Evolutionary conservation across 2,329 filamentous ascomycete species (phyloP).

Genomic region (Ophiostoma sp.): DNA sequence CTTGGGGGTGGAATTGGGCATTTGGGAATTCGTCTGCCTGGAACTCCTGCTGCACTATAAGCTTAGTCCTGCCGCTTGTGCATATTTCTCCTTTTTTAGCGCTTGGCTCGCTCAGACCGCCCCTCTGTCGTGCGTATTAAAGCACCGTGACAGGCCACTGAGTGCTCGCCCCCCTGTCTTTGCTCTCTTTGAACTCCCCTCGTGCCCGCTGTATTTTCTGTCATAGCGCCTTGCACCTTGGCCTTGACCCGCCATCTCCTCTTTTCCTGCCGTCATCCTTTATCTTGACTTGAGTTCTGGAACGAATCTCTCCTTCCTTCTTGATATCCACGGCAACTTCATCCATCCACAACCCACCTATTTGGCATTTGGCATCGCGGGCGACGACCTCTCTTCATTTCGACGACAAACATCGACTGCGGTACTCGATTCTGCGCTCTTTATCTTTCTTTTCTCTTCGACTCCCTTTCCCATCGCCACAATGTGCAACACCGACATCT

Average conservation of each 20-base stretch:
- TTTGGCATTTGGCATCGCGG: neutral
- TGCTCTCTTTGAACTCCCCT: neutral
- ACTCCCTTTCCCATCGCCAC: constrained; percentile 23
- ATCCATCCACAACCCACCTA: neutral
- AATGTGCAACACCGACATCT: constrained; percentile 63
- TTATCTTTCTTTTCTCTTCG: neutral
- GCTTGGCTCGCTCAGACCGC: neutral
- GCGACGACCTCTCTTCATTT: neutral
- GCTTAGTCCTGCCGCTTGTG: neutral
- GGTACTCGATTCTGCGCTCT: neutral
- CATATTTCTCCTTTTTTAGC: neutral
- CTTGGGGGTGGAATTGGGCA: neutral
- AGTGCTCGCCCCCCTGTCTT: neutral
- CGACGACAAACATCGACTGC: neutral
- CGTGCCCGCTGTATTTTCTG: neutral
- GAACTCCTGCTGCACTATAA: neutral
- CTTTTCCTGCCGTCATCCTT: constrained; percentile 13
- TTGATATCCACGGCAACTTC: neutral
- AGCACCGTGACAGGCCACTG: neutral
- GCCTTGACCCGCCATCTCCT: constrained; percentile 2
- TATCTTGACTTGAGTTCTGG: neutral
- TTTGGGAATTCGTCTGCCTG: constrained; percentile 13
- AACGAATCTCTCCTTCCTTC: neutral
- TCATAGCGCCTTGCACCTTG: neutral
- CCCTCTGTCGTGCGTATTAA: neutral